phyloP scores from a whole-genome alignment of 179 eudicot species.

The Beta corolliflora region DNA sequence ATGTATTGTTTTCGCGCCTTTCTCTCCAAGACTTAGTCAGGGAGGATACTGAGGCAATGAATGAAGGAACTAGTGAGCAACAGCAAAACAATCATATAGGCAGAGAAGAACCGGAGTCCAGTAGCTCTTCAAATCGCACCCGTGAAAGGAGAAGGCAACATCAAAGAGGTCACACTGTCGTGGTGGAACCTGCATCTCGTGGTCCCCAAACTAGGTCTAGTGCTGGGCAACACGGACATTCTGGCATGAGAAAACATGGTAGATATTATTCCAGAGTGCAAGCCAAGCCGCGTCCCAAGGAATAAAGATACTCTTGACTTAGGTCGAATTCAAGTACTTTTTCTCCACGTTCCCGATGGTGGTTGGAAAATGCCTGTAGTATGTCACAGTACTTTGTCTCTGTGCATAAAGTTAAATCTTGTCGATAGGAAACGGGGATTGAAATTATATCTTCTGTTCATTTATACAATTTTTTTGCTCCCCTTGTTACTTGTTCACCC shows the following conservation, averaged over 20 bases:
- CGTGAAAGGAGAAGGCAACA: slow-evolving; percentile 31
- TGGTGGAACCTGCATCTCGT: slow-evolving; percentile 30
- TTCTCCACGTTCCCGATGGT: neutral
- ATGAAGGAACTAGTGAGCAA: slow-evolving; percentile 24
- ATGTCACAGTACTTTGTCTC: neutral
- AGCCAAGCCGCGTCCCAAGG: slow-evolving; percentile 54
- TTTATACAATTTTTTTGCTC: too few species aligned
- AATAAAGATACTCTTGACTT: slow-evolving; percentile 35
- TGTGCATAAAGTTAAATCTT: slow-evolving; percentile 10
- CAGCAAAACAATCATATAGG: slow-evolving; percentile 12
- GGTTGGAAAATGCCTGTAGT: slow-evolving; percentile 11
- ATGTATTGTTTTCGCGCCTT: slow-evolving; percentile 63
- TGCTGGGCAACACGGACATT: slow-evolving; percentile 42
- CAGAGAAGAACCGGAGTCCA: slow-evolving; percentile 26
- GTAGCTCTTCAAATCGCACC: slow-evolving; percentile 26
- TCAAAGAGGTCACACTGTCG: slow-evolving; percentile 25
- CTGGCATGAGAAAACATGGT: slow-evolving; percentile 50
- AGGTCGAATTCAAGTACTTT: neutral
- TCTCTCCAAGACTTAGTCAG: slow-evolving; percentile 44
- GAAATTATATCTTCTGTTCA: neutral
- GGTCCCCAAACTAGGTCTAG: slow-evolving; percentile 42
- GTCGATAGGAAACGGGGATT: neutral
- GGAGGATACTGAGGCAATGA: slow-evolving; percentile 21
- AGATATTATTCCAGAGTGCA: slow-evolving; percentile 43
- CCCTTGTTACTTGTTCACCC: neutral